Percentiles rank a stretch among this genome's conserved stretches.
These are phyloP conservation scores for Fusarium nygamai DNA, from an alignment of 2,329 filamentous ascomycete species.

Conservation along the genomic window DNA sequence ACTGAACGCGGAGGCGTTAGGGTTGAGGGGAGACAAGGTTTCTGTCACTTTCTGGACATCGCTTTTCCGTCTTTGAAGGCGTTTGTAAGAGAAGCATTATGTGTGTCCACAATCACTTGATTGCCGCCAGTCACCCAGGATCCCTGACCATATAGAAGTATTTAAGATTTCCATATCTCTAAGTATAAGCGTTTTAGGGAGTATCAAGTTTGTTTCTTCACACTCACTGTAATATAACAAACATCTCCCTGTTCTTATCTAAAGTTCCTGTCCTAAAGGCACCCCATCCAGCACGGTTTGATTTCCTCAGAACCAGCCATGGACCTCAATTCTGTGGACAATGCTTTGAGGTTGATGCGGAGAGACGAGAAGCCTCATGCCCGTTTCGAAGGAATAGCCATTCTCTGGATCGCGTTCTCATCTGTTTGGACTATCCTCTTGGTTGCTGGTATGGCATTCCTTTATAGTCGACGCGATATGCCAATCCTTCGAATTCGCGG, in stretches of 20 bases:
- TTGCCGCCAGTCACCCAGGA: no score
- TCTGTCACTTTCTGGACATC: neutral
- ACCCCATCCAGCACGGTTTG: neutral
- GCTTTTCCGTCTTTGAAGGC: neutral
- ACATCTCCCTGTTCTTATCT: neutral
- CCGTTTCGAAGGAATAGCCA: neutral
- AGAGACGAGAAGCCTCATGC: neutral
- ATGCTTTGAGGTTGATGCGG: neutral
- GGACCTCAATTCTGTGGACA: neutral
- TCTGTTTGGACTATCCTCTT: slow-evolving; percentile 10
- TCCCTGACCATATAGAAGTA: no score
- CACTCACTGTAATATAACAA: neutral
- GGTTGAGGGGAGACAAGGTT: neutral
- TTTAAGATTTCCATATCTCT: no score
- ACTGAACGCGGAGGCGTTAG: neutral
- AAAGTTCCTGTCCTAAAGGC: neutral
- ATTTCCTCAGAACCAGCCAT: neutral
- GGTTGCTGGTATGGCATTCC: slow-evolving; percentile 51
- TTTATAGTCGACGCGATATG: slow-evolving; percentile 48
- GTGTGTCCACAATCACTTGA: no score
- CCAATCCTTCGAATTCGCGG: slow-evolving; percentile 53
- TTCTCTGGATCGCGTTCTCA: neutral
- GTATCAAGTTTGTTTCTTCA: no score
- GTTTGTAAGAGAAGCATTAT: neutral
- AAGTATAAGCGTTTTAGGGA: no score